These are phyloP conservation scores for Lentinula lateritia DNA, from an alignment of 768 basidiomycete genomes.

Conservation along the genomic window DNA sequence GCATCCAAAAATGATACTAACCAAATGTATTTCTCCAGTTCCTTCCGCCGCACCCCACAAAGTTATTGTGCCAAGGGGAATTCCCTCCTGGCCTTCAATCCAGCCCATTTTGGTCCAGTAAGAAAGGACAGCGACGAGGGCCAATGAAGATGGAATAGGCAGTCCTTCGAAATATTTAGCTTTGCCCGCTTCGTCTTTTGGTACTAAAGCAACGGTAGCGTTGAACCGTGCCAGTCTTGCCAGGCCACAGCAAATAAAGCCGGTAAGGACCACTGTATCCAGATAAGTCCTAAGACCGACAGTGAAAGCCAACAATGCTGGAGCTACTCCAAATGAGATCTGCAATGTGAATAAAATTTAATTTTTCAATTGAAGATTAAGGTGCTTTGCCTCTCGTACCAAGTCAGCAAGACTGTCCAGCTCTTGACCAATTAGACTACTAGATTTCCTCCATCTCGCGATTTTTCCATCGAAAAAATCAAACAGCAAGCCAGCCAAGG, in stretches of 20 bases:
- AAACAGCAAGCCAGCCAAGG: constrained; percentile 92
- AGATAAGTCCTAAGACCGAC: constrained; percentile 89
- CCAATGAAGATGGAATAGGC: constrained; percentile 89
- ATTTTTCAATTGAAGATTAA: constrained; percentile 5
- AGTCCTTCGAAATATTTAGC: constrained; percentile 95
- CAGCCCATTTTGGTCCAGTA: constrained; percentile 83
- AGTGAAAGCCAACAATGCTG: constrained; percentile 86
- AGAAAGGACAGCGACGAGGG: constrained; percentile 70
- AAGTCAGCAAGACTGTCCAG: constrained; percentile 95
- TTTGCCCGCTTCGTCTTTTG: constrained; percentile 84
- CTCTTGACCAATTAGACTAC: constrained; percentile 95
- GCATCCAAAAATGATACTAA: constrained; percentile 66
- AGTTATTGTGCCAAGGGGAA: constrained; percentile 70
- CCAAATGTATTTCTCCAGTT: constrained; percentile 80
- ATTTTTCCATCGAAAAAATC: constrained; percentile 98
- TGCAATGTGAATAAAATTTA: constrained; percentile 22
- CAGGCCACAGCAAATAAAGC: constrained; percentile 93
- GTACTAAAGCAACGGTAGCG: constrained; percentile 92
- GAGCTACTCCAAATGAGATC: constrained; percentile 98
- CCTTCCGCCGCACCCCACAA: constrained; percentile 70
- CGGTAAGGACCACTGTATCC: constrained; percentile 81
- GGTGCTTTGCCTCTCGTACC: constrained; percentile 37
- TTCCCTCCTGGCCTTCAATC: constrained; percentile 72
- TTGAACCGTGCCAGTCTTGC: constrained; percentile 98
- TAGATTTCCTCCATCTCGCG: constrained; percentile 93